Conservation (phyloP, 2,329 filamentous ascomycete genomes). For the Beauveria asiatica region DNA sequence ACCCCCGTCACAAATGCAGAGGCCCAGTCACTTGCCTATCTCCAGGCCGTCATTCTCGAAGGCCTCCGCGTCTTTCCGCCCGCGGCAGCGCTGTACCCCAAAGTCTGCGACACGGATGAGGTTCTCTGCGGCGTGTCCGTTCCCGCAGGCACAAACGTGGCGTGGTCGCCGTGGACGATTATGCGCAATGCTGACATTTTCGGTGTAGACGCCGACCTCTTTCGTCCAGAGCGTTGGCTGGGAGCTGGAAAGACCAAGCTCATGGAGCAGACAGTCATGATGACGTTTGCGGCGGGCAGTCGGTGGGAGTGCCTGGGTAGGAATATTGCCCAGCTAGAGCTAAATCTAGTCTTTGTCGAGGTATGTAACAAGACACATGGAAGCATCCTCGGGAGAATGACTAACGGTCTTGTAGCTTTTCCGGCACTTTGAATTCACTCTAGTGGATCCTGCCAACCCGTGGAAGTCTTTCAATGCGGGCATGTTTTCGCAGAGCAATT, state of each 20-base stretch:
- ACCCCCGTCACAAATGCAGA: slow-evolving; percentile 17
- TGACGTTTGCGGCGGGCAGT: slow-evolving; percentile 23
- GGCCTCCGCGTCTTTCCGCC: slow-evolving; percentile 18
- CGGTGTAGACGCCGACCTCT: slow-evolving; percentile 18
- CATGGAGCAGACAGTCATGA: slow-evolving; percentile 22
- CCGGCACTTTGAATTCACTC: slow-evolving; percentile 14
- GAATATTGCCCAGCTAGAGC: slow-evolving; percentile 22
- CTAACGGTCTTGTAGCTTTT: slow-evolving; percentile 12
- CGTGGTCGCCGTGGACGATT: slow-evolving; percentile 18
- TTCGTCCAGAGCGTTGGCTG: slow-evolving; percentile 20
- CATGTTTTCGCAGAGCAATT: slow-evolving; percentile 11
- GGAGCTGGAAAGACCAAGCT: slow-evolving; percentile 14
- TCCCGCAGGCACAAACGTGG: slow-evolving; percentile 16
- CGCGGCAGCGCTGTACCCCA: slow-evolving; percentile 16
- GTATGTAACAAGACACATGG: slow-evolving; percentile 12
- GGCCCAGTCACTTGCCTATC: slow-evolving; percentile 23
- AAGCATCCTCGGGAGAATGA: too few relatives aligned
- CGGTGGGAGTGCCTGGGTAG: slow-evolving; percentile 23
- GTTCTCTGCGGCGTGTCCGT: slow-evolving; percentile 12
- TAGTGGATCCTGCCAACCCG: slow-evolving; percentile 14
- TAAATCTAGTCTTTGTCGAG: slow-evolving; percentile 26
- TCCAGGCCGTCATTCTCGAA: slow-evolving; percentile 36
- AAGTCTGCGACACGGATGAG: slow-evolving; percentile 13
- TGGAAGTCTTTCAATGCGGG: slow-evolving; percentile 15
- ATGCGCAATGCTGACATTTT: slow-evolving; percentile 17